These are phyloP conservation scores for Lactifluus echinatus DNA, from an alignment of 768 basidiomycete genomes.

Conservation along the genomic window DNA sequence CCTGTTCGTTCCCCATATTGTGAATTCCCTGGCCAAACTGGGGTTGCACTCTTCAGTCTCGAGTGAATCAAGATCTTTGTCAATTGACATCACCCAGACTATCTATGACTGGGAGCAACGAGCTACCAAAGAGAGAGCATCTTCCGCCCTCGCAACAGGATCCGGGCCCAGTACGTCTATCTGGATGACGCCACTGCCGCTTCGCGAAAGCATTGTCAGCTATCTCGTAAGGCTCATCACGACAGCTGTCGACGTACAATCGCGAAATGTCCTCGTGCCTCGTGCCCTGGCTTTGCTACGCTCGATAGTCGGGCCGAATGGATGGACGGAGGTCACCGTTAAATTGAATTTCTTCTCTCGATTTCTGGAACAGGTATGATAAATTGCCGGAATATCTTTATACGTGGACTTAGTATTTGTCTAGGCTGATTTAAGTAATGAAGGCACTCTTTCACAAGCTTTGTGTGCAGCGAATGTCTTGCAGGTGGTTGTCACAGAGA, in stretches of 20 bases:
- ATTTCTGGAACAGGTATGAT: slow-evolving; percentile 66
- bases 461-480: slow-evolving; percentile 82
- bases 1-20: slow-evolving; percentile 89
- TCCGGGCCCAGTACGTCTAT: neutral
- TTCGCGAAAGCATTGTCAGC: slow-evolving; percentile 88
- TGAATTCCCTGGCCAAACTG: slow-evolving; percentile 79
- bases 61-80: slow-evolving; percentile 73
- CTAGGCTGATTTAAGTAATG: slow-evolving; percentile 65
- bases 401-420: neutral
- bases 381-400: neutral
- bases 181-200: slow-evolving; percentile 72
- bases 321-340: slow-evolving; percentile 88
- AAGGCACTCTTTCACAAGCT: slow-evolving; percentile 56
- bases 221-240: slow-evolving; percentile 91
- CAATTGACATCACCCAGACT: slow-evolving; percentile 85
- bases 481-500: slow-evolving; percentile 74
- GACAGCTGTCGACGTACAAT: slow-evolving; percentile 46
- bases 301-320: slow-evolving; percentile 69
- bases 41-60: slow-evolving; percentile 69
- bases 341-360: slow-evolving; percentile 87
- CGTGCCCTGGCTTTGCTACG: slow-evolving; percentile 62
- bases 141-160: slow-evolving; percentile 3
- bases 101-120: slow-evolving; percentile 92
- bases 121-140: slow-evolving; percentile 25
- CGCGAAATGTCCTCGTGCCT: slow-evolving; percentile 40